Evolutionary conservation across 352 stramenopile genomes (phyloP).

Genomic region (Phytopythium cucurbitacearum): DNA sequence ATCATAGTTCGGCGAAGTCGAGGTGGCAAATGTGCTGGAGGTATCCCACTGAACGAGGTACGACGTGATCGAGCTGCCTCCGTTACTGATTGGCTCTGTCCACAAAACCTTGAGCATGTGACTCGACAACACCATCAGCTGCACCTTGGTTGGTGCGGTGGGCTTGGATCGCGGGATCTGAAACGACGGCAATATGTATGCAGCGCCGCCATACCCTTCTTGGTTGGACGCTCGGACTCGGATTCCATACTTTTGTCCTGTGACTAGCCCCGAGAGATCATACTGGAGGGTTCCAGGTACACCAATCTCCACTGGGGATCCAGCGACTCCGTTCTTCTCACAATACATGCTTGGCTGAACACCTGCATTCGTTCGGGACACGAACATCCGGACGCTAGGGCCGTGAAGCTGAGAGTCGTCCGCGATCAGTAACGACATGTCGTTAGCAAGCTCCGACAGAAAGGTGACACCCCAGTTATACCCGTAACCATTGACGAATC

Average conservation of each 20-base stretch:
- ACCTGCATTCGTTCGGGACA: conserved; percentile 65
- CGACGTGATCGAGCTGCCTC: conserved; percentile 68
- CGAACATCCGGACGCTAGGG: conserved; percentile 77
- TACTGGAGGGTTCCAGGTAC: conserved; percentile 22
- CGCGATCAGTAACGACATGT: conserved; percentile 81
- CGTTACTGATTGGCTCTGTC: conserved; percentile 49
- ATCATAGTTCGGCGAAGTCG: conserved; percentile 68
- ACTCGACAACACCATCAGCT: conserved; percentile 58
- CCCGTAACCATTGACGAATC: conserved; percentile 90
- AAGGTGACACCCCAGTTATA: conserved; percentile 96
- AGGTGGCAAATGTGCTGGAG: conserved; percentile 57
- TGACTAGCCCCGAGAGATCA: conserved; percentile 42
- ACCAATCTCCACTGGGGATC: conserved; percentile 27
- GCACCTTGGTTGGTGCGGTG: conserved; percentile 23
- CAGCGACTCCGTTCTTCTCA: conserved; percentile 36
- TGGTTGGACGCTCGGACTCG: conserved; percentile 59
- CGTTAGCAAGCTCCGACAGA: conserved; percentile 71
- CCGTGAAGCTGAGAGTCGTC: conserved; percentile 91
- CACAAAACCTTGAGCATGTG: conserved; percentile 80
- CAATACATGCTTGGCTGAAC: conserved; percentile 76
- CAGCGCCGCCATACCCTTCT: conserved; percentile 52
- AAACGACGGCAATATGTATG: conserved; percentile 41
- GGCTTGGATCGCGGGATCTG: conserved; percentile 51
- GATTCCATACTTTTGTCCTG: conserved; percentile 54
- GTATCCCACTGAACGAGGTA: conserved; percentile 95